Conservation (phyloP, 345 rosid genomes). For the Aquilaria sinensis region DNA sequence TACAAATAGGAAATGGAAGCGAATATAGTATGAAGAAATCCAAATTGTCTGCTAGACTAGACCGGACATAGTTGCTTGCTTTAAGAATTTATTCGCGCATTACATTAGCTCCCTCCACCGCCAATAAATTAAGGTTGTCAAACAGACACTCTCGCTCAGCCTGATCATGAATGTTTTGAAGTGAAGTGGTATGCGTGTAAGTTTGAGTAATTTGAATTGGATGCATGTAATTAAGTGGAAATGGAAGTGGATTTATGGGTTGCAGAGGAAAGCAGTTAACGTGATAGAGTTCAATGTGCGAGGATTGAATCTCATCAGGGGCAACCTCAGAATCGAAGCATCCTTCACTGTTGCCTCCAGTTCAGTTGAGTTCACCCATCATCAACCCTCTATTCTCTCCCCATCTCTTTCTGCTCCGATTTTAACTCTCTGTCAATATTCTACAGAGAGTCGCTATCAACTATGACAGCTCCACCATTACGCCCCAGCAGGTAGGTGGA, state of each 20-base stretch:
- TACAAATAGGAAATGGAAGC: too few relatives aligned
- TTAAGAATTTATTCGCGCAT: too few relatives aligned
- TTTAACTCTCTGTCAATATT: slow-evolving; percentile 1
- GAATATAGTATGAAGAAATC: too few relatives aligned
- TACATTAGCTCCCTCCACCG: too few relatives aligned
- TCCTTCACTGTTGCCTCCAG: slow-evolving; percentile 63
- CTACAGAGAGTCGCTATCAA: slow-evolving; percentile 66
- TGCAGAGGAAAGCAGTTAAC: slow-evolving; percentile 81
- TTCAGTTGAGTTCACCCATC: slow-evolving; percentile 31
- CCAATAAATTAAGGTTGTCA: too few relatives aligned
- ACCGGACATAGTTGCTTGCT: too few relatives aligned
- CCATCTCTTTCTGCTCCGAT: not conserved
- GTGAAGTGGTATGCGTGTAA: too few relatives aligned
- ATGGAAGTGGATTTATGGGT: slow-evolving; percentile 13
- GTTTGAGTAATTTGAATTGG: too few relatives aligned
- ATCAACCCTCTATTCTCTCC: not conserved
- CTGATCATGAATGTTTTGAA: too few relatives aligned
- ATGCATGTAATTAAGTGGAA: slow-evolving; percentile 22
- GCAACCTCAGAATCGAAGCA: slow-evolving; percentile 70
- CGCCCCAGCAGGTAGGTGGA: slow-evolving; percentile 63
- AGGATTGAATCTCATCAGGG: slow-evolving; percentile 63
- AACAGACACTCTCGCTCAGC: too few relatives aligned
- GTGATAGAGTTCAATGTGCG: slow-evolving; percentile 78
- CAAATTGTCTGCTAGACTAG: too few relatives aligned
- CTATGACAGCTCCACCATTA: slow-evolving; percentile 58